A percentile compares a stretch with the other conserved stretches of the same genome.
These are phyloP conservation scores for Verticillium zaregamsianum DNA, from an alignment of 2,329 filamentous ascomycete genomes.

Conservation along the genomic window DNA sequence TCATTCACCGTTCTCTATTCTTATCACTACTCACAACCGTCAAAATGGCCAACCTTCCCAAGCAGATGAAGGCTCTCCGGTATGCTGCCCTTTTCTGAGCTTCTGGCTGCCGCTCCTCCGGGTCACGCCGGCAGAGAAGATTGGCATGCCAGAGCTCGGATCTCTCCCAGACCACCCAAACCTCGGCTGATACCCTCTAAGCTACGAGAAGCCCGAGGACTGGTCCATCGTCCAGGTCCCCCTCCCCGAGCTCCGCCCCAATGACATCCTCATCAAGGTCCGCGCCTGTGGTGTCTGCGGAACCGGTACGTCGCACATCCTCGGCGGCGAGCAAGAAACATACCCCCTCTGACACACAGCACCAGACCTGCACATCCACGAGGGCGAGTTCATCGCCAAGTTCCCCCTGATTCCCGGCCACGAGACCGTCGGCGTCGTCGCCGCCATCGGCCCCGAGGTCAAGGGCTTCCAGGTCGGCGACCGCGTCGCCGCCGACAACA, in stretches of 20 bases:
- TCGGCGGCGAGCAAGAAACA: neutral
- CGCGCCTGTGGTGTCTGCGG: constrained; percentile 63
- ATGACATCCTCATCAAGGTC: constrained; percentile 62
- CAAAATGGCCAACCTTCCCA: constrained; percentile 38
- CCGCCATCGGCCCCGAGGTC: constrained; percentile 52
- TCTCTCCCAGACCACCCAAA: neutral
- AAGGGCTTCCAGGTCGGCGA: constrained; percentile 58
- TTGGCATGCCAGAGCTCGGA: neutral
- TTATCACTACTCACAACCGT: constrained; percentile 5
- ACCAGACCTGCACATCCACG: constrained; percentile 50
- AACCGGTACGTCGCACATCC: constrained; percentile 36
- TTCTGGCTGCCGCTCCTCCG: no score
- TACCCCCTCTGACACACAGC: constrained; percentile 9
- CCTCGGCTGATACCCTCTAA: constrained; percentile 10
- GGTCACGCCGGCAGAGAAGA: no score
- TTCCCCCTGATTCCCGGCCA: constrained; percentile 66
- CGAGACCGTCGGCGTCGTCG: constrained; percentile 64
- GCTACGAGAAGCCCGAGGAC: constrained; percentile 59
- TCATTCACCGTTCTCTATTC: neutral
- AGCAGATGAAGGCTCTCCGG: constrained; percentile 60
- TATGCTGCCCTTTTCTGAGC: constrained; percentile 24
- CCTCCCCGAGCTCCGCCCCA: constrained; percentile 54
- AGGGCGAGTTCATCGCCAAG: constrained; percentile 62
- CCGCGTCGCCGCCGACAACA: constrained; percentile 60
- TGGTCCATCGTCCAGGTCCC: constrained; percentile 59